phyloP scores from a whole-genome alignment of 1,139 yeast genomes.

The Yamadazyma epiphylla region DNA sequence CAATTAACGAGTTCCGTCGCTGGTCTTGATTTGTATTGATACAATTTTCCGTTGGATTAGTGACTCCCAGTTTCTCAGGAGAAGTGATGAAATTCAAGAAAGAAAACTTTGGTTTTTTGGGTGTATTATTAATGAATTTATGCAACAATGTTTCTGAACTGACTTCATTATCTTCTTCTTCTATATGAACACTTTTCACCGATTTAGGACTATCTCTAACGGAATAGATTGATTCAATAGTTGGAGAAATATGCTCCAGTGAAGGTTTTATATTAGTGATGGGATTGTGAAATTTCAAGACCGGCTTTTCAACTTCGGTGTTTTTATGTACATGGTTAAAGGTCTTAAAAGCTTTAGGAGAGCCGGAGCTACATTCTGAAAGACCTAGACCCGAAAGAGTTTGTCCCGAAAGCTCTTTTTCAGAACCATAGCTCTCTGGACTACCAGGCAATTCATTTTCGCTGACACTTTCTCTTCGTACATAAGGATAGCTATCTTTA shows the following conservation, averaged over 20 bases:
- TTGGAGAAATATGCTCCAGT: slow-evolving; percentile 21
- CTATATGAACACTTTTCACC: too few species aligned
- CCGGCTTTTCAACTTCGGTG: background rate
- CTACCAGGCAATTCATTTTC: slow-evolving; percentile 3
- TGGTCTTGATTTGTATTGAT: background rate
- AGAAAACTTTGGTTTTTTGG: slow-evolving; percentile 7
- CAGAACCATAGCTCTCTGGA: background rate
- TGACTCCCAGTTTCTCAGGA: slow-evolving; percentile 8
- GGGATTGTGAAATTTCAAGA: slow-evolving; percentile 36
- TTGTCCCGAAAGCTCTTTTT: too few species aligned
- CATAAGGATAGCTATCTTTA: slow-evolving; percentile 29
- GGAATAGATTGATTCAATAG: slow-evolving; percentile 26
- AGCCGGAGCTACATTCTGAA: too few species aligned
- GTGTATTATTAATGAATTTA: slow-evolving; percentile 15
- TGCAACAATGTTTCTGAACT: slow-evolving; percentile 15
- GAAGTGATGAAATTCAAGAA: slow-evolving; percentile 10
- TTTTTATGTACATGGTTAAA: background rate
- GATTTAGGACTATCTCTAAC: slow-evolving; percentile 1
- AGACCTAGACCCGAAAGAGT: too few species aligned
- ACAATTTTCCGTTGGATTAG: background rate
- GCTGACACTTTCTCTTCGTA: slow-evolving; percentile 19
- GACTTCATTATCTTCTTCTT: slow-evolving; percentile 1
- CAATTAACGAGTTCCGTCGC: slow-evolving; percentile 3
- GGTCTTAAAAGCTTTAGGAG: background rate
- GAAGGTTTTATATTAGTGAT: slow-evolving; percentile 24